A percentile compares a stretch with the other conserved stretches of the same genome.
Evolutionary conservation across 208 protist species (phyloP).

Genomic region (Blastocrithidia nonstop): DNA sequence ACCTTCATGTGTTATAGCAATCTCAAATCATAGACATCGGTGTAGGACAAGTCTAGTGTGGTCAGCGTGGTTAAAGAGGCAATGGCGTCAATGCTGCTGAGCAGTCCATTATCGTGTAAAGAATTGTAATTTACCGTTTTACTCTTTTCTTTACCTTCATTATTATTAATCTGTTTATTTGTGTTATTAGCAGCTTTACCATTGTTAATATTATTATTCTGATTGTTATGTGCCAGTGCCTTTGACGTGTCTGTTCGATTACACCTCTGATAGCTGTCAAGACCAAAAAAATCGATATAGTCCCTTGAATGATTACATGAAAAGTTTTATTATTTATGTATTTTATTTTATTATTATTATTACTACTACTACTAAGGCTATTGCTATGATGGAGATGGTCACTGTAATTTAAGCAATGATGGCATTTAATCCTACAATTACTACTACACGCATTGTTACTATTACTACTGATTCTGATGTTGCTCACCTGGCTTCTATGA

Average conservation of each 20-base stretch:
- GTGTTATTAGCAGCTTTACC: too few relatives aligned
- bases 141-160: slow-evolving; percentile 6
- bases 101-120: slow-evolving; percentile 16
- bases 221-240: too few relatives aligned
- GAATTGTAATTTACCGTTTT: slow-evolving; percentile 4
- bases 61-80: slow-evolving; percentile 11
- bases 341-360: too few relatives aligned
- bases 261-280: too few relatives aligned
- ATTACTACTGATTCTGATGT: background rate
- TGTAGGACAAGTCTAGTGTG: slow-evolving; percentile 28
- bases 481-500: background rate
- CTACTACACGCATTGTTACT: too few relatives aligned
- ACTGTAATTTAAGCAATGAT: slow-evolving; percentile 2
- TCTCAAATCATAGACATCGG: slow-evolving; percentile 27
- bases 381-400: background rate
- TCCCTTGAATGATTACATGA: too few relatives aligned
- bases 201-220: too few relatives aligned
- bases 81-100: slow-evolving; percentile 18
- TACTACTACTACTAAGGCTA: background rate
- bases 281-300: too few relatives aligned
- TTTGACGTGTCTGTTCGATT: too few relatives aligned
- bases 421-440: background rate
- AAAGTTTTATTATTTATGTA: too few relatives aligned
- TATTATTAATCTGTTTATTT: too few relatives aligned
- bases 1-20: slow-evolving; percentile 12